These are phyloP conservation scores for Annona squamosa DNA, from an alignment of 164 flowering plant species.

Conservation along the genomic window DNA sequence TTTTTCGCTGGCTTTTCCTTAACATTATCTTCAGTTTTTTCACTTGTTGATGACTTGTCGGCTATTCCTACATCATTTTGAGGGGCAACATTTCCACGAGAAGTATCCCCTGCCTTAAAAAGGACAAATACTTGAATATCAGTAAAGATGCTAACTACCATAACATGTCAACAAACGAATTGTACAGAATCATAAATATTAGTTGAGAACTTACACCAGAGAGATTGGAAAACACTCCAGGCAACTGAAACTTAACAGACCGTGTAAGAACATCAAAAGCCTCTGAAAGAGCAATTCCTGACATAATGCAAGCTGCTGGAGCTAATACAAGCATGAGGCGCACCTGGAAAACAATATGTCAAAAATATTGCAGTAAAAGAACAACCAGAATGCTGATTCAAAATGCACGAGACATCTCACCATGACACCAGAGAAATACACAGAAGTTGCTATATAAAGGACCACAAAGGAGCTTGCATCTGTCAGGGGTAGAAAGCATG, in stretches of 20 bases:
- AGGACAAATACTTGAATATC: conserved; percentile 19
- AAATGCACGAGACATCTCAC: conserved; percentile 28
- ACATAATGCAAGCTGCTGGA: conserved; percentile 97
- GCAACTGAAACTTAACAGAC: conserved; percentile 75
- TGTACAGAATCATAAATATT: conserved; percentile 4
- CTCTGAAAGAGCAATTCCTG: conserved; percentile 96
- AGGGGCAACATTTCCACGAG: conserved; percentile 23
- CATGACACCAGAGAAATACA: conserved; percentile 99
- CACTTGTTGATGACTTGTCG: conserved; percentile 16
- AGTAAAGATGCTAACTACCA: conserved; percentile 8
- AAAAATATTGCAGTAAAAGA: not conserved
- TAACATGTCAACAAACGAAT: not conserved
- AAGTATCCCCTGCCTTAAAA: conserved; percentile 63
- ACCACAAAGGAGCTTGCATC: conserved; percentile 97
- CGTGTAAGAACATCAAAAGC: conserved; percentile 86
- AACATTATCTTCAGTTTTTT: conserved; percentile 47
- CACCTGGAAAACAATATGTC: conserved; percentile 43
- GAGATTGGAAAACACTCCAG: conserved; percentile 22
- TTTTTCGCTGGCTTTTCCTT: conserved; percentile 70
- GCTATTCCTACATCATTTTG: conserved; percentile 44
- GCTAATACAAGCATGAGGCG: conserved; percentile 99
- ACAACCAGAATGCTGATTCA: not conserved
- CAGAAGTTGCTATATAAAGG: conserved; percentile 88
- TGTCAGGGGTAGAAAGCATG: conserved; percentile 86
- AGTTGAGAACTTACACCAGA: conserved; percentile 41